Percentiles rank a stretch among this genome's conserved stretches.
Evolutionary conservation across 345 rosid species (phyloP).

Genomic region (Aquilaria yunnanensis): DNA sequence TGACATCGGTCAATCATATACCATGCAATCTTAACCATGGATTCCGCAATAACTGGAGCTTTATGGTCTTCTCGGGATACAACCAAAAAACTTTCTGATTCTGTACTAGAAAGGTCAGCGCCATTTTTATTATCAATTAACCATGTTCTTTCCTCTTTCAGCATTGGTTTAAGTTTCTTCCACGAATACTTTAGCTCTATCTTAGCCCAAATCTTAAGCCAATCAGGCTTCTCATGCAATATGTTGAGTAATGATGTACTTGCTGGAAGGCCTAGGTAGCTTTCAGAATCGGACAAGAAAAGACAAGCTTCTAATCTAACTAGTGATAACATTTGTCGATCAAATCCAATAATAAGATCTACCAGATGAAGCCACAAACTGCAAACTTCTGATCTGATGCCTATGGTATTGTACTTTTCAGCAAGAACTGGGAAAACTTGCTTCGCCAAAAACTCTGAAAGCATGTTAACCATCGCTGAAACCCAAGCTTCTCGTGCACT

Average conservation of each 20-base stretch:
- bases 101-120: constrained; percentile 12
- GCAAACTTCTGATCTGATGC: constrained; percentile 37
- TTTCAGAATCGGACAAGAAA: constrained; percentile 31
- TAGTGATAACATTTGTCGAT: constrained; percentile 50
- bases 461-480: constrained; percentile 62
- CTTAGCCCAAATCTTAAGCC: constrained; percentile 81
- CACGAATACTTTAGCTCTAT: constrained; percentile 68
- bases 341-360: constrained; percentile 64
- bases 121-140: constrained; percentile 17
- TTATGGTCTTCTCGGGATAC: constrained; percentile 49
- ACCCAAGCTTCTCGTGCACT: constrained; percentile 90
- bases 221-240: constrained; percentile 53
- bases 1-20: constrained; percentile 50
- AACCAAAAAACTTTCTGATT: constrained; percentile 37
- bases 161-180: constrained; percentile 51
- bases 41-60: constrained; percentile 59
- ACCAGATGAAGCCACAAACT: constrained; percentile 71
- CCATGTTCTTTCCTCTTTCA: constrained; percentile 58
- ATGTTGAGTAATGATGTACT: constrained; percentile 42
- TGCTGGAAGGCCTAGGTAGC: constrained; percentile 22
- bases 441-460: constrained; percentile 51
- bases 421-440: constrained; percentile 40
- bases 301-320: constrained; percentile 42
- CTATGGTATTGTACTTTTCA: constrained; percentile 39
- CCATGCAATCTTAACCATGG: constrained; percentile 40